Base-by-base conservation (phyloP, 1,139 yeast species). In the Taiozyma onychis region DNA sequence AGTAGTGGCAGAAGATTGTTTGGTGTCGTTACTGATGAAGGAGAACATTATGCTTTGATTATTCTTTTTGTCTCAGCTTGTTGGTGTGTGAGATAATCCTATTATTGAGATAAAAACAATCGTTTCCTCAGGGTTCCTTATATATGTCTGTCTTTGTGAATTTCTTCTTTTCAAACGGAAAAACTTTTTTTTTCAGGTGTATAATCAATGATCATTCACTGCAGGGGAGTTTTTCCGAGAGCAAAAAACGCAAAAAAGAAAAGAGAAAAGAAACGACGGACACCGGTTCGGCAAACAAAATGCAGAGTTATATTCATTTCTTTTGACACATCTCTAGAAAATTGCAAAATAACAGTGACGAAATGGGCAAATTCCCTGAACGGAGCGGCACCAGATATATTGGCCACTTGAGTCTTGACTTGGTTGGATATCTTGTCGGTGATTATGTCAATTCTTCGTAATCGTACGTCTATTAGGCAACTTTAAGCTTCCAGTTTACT, bases 401-500 rank as follows among this genome's bases (percentile, higher is more conserved):
- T 24, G 26, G 7, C 5, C 26, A 24, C 5, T 24, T 24, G 26
- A 24, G 26, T 24, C 26, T 24, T 24, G 26, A 5, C 26, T 4
- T 24, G 34, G 4, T 13, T 30, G n/a, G 34, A 30, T 3, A 30
- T 30, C 4, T 30, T 3, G 34, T 30, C 6, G 34, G 34, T 30
- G 35, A 32, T 32, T 32, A 32, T 9, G 35, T 32, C 16, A 32
- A 8, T 27, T 16, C n/a, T 30, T 24, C 26, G 7, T 4, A 24
- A 27, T 27, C 30, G 10, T 7, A 27, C 30, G 10, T 27, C 30
- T 9, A 27, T 27, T 27, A 27, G 30, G 8, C 4, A 14, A 32
- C n/a, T 9, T 44, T 13, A 39, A 6, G 41, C 44, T 10, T 44
- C 48, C 37, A 57, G 26, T 35, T 46, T 58, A 39, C 64, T 62